Evolutionary conservation across 768 basidiomycete genomes (phyloP).

Genomic region (Dentipellis sp.): DNA sequence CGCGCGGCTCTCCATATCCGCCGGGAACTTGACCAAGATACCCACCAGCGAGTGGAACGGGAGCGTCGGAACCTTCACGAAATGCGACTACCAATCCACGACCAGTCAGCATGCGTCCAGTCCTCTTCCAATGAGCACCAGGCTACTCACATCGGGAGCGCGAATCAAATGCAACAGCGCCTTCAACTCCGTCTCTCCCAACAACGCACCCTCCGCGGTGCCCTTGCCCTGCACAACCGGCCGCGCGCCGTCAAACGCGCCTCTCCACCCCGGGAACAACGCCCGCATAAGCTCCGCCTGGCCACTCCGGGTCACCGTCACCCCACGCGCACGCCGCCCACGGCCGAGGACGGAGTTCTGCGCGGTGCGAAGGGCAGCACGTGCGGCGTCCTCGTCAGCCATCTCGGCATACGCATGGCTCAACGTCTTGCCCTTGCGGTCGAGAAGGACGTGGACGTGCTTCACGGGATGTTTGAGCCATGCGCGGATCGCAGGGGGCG

Average conservation of each 20-base stretch:
- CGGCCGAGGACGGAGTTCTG: conserved; percentile 63
- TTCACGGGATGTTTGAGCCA: conserved; percentile 69
- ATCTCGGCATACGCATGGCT: conserved; percentile 83
- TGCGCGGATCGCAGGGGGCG: conserved; percentile 55
- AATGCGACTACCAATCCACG: conserved; percentile 50
- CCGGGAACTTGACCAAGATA: conserved; percentile 69
- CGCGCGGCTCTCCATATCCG: conserved; percentile 64
- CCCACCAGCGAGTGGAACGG: conserved; percentile 76
- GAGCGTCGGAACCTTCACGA: conserved; percentile 75
- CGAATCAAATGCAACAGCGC: conserved; percentile 62
- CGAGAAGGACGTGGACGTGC: conserved; percentile 71
- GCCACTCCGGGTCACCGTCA: conserved; percentile 72
- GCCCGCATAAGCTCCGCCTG: conserved; percentile 80
- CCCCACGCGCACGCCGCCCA: conserved; percentile 72
- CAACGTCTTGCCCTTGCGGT: conserved; percentile 73
- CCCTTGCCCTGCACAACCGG: conserved; percentile 56
- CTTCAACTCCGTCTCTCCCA: conserved; percentile 59
- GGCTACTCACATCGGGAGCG: conserved; percentile 58
- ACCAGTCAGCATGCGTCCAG: not conserved
- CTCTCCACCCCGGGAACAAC: conserved; percentile 76
- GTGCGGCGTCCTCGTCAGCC: conserved; percentile 47
- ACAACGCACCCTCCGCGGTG: conserved; percentile 41
- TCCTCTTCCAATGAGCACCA: not conserved
- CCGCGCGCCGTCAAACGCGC: conserved; percentile 56
- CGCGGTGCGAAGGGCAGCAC: conserved; percentile 50